Base-by-base conservation (phyloP, 768 basidiomycete species). In the Mycena venus region DNA sequence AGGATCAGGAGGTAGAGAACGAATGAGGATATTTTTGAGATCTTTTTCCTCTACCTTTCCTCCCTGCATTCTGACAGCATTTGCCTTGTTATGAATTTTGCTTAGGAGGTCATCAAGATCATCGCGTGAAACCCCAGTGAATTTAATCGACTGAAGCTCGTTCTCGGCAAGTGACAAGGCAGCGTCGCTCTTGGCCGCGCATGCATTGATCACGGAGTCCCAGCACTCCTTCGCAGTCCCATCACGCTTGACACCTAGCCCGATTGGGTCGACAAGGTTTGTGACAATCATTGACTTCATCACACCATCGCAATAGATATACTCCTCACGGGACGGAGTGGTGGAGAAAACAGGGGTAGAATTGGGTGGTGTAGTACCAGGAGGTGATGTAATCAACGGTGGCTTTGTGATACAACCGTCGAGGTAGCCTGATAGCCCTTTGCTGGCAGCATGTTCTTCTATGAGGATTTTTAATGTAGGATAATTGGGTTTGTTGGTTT, bases 321-420 rank as follows among this genome's bases (percentile, higher is more conserved):
- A 72, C 42, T 72, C 71, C 27, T 72, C 71, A 31, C 63, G 71
- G 23, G 51, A 59, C 17, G 71, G 71, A 9, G 25, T 44, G 9
- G 51, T 72, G 25, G 71, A 72, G 29, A 6, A 72, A 3, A 73
- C 60, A 10, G 59, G 56, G 31, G 72, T 73, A 15, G 66, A 60
- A 25, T 32, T 19, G 14, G 72, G 40, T 11, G 60, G 59, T 10
- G 66, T 32, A 6, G 17, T 34, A 1, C 38, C 44, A 17, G 40
- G 0, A 19, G 36, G 27, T n/a, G 21, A 12, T 7, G 65, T 60
- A 17, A 73, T 19, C 32, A 67, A 15, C 3, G 67, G 15, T 29
- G 72, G 72, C n/a, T 53, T 36, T 3, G 47, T 55, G 32, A 69
- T 69, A 36, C 21, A 38, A n/a, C 73, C 73, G 31, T 67, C 34